Evolutionary conservation across 768 basidiomycete genomes (phyloP).

Genomic region (Tulasnella sp.): DNA sequence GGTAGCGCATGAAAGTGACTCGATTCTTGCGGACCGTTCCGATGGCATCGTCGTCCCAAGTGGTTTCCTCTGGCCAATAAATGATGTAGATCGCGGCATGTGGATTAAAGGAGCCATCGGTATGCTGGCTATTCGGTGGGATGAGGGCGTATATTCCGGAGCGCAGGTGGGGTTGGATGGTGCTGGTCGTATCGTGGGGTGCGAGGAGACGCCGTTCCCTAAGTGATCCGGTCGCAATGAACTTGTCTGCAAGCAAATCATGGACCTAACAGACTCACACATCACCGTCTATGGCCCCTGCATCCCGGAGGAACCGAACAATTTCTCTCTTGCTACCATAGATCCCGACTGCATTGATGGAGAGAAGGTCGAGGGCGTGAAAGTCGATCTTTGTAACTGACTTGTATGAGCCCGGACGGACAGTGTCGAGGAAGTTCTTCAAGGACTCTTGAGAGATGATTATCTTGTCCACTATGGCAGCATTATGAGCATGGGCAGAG

Average conservation of each 20-base stretch:
- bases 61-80: constrained; percentile 43
- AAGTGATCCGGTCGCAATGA: not conserved
- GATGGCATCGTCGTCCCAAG: constrained; percentile 39
- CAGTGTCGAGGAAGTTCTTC: constrained; percentile 34
- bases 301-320: constrained; percentile 32
- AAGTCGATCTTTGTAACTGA: constrained; percentile 48
- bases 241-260: not conserved
- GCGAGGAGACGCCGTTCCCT: constrained; percentile 22
- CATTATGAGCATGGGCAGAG: not conserved
- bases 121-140: not conserved
- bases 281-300: constrained; percentile 29
- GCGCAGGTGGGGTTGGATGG: constrained; percentile 27
- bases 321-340: constrained; percentile 46
- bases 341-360: constrained; percentile 39
- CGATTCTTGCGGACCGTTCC: constrained; percentile 37
- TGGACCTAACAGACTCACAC: constrained; percentile 28
- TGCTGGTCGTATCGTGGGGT: constrained; percentile 19
- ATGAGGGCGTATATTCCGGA: constrained; percentile 40
- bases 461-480: constrained; percentile 42
- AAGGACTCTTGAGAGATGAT: constrained; percentile 45
- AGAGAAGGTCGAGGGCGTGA: constrained; percentile 36
- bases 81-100: constrained; percentile 32
- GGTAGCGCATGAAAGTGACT: constrained; percentile 51
- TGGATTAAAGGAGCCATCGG: constrained; percentile 10
- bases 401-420: constrained; percentile 40